These are phyloP conservation scores for Claviceps sp. DNA, from an alignment of 2,329 filamentous ascomycete species.

Conservation along the genomic window DNA sequence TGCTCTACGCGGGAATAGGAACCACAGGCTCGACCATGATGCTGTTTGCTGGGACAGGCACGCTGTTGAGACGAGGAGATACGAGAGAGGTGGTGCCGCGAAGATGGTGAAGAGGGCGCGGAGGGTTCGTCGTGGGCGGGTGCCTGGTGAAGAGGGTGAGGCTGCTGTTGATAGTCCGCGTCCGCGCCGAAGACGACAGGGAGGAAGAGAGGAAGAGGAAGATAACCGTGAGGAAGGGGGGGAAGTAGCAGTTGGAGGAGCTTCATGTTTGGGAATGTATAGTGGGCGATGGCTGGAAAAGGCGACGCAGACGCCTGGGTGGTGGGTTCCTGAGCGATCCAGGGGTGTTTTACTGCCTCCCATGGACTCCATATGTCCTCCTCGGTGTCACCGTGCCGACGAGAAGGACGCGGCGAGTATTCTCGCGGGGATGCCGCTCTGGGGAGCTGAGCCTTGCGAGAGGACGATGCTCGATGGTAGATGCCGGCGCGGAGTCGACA, in stretches of 20 bases:
- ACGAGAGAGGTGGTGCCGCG: no score
- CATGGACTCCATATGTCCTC: no score
- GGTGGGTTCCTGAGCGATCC: neutral
- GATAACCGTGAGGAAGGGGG: neutral
- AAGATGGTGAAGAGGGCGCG: neutral
- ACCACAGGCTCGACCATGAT: slow-evolving; percentile 11
- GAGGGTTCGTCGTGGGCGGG: no score
- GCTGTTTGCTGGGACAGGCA: slow-evolving; percentile 9
- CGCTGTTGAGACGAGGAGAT: neutral
- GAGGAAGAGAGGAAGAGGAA: neutral
- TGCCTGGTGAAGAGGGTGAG: neutral
- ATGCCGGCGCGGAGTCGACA: neutral
- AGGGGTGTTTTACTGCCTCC: neutral
- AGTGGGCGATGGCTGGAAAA: neutral
- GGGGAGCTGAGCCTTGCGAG: neutral
- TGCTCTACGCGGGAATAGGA: slow-evolving; percentile 7
- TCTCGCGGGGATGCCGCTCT: neutral
- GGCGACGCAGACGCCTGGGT: slow-evolving; percentile 1
- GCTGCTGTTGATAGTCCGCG: neutral
- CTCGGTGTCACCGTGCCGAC: neutral
- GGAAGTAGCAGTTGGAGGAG: neutral
- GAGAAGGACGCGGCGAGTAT: neutral
- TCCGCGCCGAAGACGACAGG: neutral
- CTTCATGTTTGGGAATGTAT: no score
- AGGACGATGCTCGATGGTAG: neutral